Percentiles rank a stretch among this genome's conserved stretches.
Conservation (phyloP, 2,329 filamentous ascomycete species). For the Fusarium caatingaense region DNA sequence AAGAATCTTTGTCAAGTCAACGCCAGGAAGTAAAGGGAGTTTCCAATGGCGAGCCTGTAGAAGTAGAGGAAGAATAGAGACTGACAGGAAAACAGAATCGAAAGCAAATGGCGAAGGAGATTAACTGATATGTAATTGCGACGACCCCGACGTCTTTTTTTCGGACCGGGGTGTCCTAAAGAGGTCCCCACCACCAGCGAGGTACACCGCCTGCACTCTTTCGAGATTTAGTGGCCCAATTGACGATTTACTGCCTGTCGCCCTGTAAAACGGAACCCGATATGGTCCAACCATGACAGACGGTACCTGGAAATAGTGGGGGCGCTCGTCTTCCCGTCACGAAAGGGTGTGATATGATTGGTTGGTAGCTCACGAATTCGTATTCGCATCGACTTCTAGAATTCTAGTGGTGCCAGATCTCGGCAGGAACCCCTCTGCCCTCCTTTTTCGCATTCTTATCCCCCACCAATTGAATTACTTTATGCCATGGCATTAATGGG, state of each 20-base stretch:
- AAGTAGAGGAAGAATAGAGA: constrained; percentile 14
- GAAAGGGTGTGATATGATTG: constrained; percentile 30
- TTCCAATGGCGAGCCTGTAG: constrained; percentile 36
- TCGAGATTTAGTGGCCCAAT: constrained; percentile 25
- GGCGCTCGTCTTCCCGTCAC: neutral
- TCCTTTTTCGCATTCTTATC: constrained; percentile 43
- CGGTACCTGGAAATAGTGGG: constrained; percentile 34
- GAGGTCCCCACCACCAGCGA: constrained; percentile 29
- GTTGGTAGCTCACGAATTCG: constrained; percentile 26
- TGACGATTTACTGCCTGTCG: constrained; percentile 10
- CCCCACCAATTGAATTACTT: constrained; percentile 11
- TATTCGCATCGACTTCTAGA: constrained; percentile 38
- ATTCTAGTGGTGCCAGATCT: constrained; percentile 32
- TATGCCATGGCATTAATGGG: constrained; percentile 2
- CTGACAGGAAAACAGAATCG: constrained; percentile 31
- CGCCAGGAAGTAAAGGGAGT: constrained; percentile 19
- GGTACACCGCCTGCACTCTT: constrained; percentile 33
- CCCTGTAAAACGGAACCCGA: constrained; percentile 23
- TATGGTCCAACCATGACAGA: constrained; percentile 9
- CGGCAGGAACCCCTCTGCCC: constrained; percentile 15
- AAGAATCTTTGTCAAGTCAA: constrained; percentile 10
- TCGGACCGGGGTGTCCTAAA: constrained; percentile 32
- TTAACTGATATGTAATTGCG: constrained; percentile 50
- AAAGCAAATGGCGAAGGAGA: constrained; percentile 44
- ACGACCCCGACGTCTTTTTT: constrained; percentile 43